Base-by-base conservation (phyloP, 176 grass and related monocot species). In the Triticum turgidum region DNA sequence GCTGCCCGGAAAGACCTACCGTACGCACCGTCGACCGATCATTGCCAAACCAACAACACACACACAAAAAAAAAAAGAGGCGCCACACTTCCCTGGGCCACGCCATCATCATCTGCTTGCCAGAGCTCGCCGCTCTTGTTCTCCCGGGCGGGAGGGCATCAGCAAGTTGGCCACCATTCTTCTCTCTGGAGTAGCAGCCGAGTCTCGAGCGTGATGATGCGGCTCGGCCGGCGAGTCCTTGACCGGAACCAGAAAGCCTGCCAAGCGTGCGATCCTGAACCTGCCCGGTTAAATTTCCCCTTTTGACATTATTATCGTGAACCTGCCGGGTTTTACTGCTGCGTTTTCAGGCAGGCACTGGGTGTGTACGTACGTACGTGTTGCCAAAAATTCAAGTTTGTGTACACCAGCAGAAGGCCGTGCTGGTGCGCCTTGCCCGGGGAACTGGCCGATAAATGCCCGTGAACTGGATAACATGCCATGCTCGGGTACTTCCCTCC, bases 401-500 rank as follows among this genome's bases (percentile, higher is more conserved):
- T 18, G 64, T 3, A 24, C 65, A n/a, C 54, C 27, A 30, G 9
- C 25, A 83, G 17, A 51, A 47, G 35, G 7, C 27, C 37, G 81
- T 79, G 83, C 68, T 12, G 21, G n/a, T 81, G 58, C 65, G 29
- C 58, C n/a, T 62, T 27, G 38, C 18, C 51, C 41, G 51, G 45
- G 76, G 42, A 73, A 65, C 59, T 84, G 56, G 58, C 21, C 33
- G 63, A 87, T 82, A 82, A 82, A 87, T 76, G 83, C 81, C 72
- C 21, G 30, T 24, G 51, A 83, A 83, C 15, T 44, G 80, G 63
- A 77, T 77, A 77, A 58, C 61, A 77, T 82, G 47, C 73, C 22
- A 42, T 45, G 44, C n/a, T 5, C 17, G 39, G 44, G 73, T 76
- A 51, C 79, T 25, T n/a, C 62, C 45, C 51, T 54, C 14, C 15